phyloP scores from a whole-genome alignment of 805 yeast genomes.

The Myxozyma udenii region DNA sequence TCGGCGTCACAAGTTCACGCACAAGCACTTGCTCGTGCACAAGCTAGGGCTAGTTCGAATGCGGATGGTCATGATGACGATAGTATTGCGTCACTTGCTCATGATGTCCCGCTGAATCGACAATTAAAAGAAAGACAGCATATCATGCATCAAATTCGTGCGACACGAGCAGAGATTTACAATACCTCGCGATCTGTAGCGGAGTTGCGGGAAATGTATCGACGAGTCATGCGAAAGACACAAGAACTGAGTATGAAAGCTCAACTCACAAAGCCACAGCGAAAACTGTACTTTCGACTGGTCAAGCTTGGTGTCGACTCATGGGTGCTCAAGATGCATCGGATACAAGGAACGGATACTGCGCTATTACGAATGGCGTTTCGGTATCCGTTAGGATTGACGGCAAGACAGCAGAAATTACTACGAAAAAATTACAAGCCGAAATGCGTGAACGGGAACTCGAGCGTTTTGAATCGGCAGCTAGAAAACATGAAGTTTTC shows the following conservation, averaged over 20 bases:
- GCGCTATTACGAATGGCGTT: neutral
- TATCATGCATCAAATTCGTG: too few relatives aligned
- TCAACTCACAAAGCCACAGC: slow-evolving; percentile 2
- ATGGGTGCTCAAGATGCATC: neutral
- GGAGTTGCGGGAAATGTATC: neutral
- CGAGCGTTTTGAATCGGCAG: neutral
- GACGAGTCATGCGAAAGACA: neutral
- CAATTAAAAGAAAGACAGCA: too few relatives aligned
- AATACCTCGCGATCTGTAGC: too few relatives aligned
- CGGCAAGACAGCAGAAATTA: neutral
- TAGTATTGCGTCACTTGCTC: too few relatives aligned
- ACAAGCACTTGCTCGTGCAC: neutral
- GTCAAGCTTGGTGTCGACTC: slow-evolving; percentile 1
- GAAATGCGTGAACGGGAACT: neutral
- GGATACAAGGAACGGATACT: neutral
- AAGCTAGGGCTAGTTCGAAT: too few relatives aligned
- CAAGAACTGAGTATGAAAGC: neutral
- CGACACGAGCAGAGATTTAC: too few relatives aligned
- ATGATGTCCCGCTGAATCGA: too few relatives aligned
- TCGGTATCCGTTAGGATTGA: neutral
- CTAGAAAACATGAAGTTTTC: neutral
- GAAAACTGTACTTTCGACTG: neutral
- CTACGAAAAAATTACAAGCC: neutral
- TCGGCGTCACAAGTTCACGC: too few relatives aligned
- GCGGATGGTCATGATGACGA: too few relatives aligned